Conservation (phyloP, 23 red algal genomes). For the Gracilaria caudata region DNA sequence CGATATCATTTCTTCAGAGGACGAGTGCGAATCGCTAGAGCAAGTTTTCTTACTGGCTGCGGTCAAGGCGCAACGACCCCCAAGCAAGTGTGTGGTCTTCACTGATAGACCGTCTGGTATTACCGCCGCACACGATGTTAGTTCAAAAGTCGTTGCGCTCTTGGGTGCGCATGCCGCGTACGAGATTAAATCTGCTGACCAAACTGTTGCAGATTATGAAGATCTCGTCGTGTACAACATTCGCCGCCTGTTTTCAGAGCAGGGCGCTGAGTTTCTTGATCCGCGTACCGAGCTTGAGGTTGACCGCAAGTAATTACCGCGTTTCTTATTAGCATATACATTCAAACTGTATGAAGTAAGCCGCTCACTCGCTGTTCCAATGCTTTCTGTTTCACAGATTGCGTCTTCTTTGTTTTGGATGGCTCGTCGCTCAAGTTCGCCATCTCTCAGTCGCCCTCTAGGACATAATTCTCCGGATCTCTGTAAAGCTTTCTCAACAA, state of each 20-base stretch:
- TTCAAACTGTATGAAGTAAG: neutral
- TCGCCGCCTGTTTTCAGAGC: constrained; percentile 86
- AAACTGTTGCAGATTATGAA: constrained; percentile 72
- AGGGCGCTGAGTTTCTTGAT: constrained; percentile 57
- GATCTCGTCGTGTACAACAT: constrained; percentile 87
- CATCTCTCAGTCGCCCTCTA: constrained; percentile 30
- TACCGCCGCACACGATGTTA: constrained; percentile 88
- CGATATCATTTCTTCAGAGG: constrained; percentile 70
- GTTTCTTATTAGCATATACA: neutral
- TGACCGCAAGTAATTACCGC: constrained; percentile 25
- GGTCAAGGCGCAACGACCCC: constrained; percentile 76
- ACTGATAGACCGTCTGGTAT: constrained; percentile 78
- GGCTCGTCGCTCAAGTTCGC: neutral
- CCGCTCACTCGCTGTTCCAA: neutral
- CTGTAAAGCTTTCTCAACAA: constrained; percentile 66
- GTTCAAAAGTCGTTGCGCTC: constrained; percentile 76
- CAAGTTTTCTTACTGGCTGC: constrained; percentile 81
- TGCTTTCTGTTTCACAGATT: constrained; percentile 25
- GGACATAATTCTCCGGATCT: constrained; percentile 43
- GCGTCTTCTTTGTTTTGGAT: constrained; percentile 33
- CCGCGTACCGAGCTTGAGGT: constrained; percentile 69
- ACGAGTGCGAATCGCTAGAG: constrained; percentile 81
- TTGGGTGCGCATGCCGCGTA: constrained; percentile 84
- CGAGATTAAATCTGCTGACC: constrained; percentile 87
- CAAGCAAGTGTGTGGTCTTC: constrained; percentile 90